phyloP scores from a whole-genome alignment of 768 basidiomycete species.

The Dacryopinax primogenitus region DNA sequence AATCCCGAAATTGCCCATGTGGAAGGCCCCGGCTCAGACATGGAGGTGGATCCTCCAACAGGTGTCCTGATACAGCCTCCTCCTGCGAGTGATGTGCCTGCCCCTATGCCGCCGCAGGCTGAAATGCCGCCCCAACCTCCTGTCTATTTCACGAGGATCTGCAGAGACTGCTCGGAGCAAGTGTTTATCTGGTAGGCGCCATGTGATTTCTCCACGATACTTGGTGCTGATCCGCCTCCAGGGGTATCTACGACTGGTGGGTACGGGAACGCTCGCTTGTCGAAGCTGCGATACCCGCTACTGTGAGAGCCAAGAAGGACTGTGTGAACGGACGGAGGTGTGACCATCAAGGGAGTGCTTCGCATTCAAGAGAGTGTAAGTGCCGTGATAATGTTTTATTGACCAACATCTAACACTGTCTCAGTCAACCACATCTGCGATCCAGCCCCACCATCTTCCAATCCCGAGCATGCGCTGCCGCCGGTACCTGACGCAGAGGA shows the following conservation, averaged over 20 bases:
- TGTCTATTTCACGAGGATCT: neutral
- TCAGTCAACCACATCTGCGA: slow-evolving; percentile 4
- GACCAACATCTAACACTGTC: neutral
- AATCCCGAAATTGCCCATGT: no score
- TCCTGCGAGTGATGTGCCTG: neutral
- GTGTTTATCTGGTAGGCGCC: neutral
- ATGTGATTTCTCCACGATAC: neutral
- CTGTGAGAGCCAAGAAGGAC: neutral
- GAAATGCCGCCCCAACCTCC: neutral
- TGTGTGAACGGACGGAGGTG: neutral
- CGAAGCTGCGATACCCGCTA: neutral
- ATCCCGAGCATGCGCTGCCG: neutral
- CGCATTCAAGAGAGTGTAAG: neutral
- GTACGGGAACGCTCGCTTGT: neutral
- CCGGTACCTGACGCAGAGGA: neutral
- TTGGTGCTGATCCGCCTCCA: neutral
- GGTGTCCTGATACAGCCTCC: neutral
- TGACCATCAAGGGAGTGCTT: neutral
- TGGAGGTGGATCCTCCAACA: slow-evolving; percentile 8
- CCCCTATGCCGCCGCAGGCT: neutral
- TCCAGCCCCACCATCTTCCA: neutral
- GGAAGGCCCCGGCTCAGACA: slow-evolving; percentile 1
- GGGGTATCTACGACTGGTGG: slow-evolving; percentile 6
- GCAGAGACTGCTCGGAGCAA: neutral
- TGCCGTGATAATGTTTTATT: neutral